Evolutionary conservation across 2,329 filamentous ascomycete genomes (phyloP), one percentile per base, ranked within the genome.

Genomic region (Blastomyces silverae): DNA sequence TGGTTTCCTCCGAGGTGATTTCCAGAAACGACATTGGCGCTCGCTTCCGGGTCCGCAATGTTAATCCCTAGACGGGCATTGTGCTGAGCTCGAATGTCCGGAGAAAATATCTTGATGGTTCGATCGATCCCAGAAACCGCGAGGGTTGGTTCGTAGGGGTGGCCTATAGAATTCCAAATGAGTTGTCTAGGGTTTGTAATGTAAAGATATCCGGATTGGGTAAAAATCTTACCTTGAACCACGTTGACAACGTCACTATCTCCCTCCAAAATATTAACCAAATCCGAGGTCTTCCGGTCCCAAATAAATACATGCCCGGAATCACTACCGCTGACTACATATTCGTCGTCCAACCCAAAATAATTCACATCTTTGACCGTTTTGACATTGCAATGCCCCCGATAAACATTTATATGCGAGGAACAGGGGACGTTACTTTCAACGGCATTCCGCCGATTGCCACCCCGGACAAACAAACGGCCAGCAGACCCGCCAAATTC

Each of bases 221-320:
- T 56, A 62, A 69, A 74, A 69, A 73, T 60, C 65, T 31, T 72
- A 82, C 84, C 84, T 80, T 87, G 85, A 17, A 88, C 79, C 20
- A 89, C 87, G 69, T 89, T 89, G 64, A 89, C 87, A n/a, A 88
- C 84, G 67, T 89, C 87, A 31, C 84, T 84, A 71, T 89, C 87
- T 1, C 84, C 87, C 72, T 87, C 82, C 7, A 89, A 78, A 20
- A 89, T 86, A 70, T 88, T 88, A 61, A 88, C 78, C 60, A 89
- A 75, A 64, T 85, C 78, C 22, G 79, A 77, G 4, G 84, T 86
- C 70, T 86, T 85, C 64, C 83, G 81, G 69, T 89, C 85, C 87
- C 86, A 89, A 62, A 89, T 87, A 73, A 89, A 89, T 31, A 89
- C 71, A 71, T 89, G 83, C 0, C 87, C 87, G 61, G 83, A 85